phyloP scores from a whole-genome alignment of 192 early-diverging fungal species.

The Chytriomyces sp. region DNA sequence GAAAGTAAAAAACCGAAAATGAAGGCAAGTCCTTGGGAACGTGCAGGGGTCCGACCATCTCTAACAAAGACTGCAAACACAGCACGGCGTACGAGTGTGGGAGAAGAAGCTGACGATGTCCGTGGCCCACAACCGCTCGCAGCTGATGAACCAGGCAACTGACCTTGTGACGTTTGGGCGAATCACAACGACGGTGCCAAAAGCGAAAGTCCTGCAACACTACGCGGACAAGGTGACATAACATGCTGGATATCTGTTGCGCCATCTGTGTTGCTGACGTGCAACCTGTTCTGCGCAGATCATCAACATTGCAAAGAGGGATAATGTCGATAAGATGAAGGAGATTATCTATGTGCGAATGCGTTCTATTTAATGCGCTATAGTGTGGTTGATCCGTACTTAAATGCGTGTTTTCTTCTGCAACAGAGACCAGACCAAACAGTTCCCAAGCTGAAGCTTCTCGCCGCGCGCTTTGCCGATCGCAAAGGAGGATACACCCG shows the following conservation, averaged over 20 bases:
- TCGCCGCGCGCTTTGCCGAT: slow-evolving; percentile 80
- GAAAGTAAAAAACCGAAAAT: too few relatives aligned
- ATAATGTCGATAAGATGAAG: slow-evolving; percentile 35
- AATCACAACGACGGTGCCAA: slow-evolving; percentile 90
- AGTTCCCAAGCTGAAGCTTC: slow-evolving; percentile 79
- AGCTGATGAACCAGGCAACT: slow-evolving; percentile 80
- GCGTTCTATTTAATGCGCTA: neutral
- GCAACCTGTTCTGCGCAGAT: slow-evolving; percentile 55
- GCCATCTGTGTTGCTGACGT: neutral
- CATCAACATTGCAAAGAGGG: slow-evolving; percentile 79
- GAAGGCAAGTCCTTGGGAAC: too few relatives aligned
- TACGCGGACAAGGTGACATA: slow-evolving; percentile 76
- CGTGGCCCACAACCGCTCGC: slow-evolving; percentile 16
- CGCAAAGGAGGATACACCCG: slow-evolving; percentile 90
- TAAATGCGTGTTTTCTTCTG: neutral
- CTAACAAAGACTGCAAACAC: neutral
- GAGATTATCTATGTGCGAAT: slow-evolving; percentile 41
- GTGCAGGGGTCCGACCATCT: too few relatives aligned
- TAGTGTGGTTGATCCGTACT: neutral
- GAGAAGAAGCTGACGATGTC: slow-evolving; percentile 33
- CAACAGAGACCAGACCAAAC: slow-evolving; percentile 71
- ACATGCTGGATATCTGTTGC: neutral
- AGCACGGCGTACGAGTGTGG: slow-evolving; percentile 33
- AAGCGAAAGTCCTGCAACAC: slow-evolving; percentile 87
- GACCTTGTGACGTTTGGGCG: slow-evolving; percentile 86